Evolutionary conservation across 106 monocot species (phyloP).

Genomic region (Apostasia shenzhenica): DNA sequence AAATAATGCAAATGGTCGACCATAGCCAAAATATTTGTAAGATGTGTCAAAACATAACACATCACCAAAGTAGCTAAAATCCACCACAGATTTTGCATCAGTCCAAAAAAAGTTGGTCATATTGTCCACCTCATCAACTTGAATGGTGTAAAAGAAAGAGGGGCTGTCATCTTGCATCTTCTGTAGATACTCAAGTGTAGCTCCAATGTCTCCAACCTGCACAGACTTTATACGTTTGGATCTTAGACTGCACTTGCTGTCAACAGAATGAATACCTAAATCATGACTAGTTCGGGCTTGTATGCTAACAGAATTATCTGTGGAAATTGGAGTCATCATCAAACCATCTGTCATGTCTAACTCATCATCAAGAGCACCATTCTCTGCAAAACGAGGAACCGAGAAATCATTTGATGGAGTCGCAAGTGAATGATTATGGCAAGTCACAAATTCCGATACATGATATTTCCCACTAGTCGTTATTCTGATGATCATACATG

Average conservation of each 20-base stretch:
- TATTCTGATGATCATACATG: constrained; percentile 55
- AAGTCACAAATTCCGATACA: constrained; percentile 55
- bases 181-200: constrained; percentile 51
- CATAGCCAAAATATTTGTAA: constrained; percentile 38
- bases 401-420: constrained; percentile 28
- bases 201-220: constrained; percentile 49
- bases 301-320: constrained; percentile 17
- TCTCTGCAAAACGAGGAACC: constrained; percentile 15
- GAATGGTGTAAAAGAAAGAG: constrained; percentile 50
- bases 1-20: constrained; percentile 49
- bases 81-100: constrained; percentile 58
- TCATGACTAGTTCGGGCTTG: constrained; percentile 1
- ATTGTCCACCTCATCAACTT: constrained; percentile 44
- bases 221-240: constrained; percentile 28
- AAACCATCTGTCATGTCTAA: constrained; percentile 7
- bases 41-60: constrained; percentile 67
- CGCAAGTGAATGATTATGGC: constrained; percentile 47
- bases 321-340: neutral
- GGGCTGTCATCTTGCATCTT: constrained; percentile 57
- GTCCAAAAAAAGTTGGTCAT: constrained; percentile 64
- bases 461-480: constrained; percentile 43
- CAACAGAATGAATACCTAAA: neutral
- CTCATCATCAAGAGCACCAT: constrained; percentile 18
- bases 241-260: constrained; percentile 19
- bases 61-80: constrained; percentile 63